Evolutionary conservation across 352 stramenopile genomes (phyloP), one percentile per base, ranked within the genome.

Genomic region (Thalassiosira hispida): DNA sequence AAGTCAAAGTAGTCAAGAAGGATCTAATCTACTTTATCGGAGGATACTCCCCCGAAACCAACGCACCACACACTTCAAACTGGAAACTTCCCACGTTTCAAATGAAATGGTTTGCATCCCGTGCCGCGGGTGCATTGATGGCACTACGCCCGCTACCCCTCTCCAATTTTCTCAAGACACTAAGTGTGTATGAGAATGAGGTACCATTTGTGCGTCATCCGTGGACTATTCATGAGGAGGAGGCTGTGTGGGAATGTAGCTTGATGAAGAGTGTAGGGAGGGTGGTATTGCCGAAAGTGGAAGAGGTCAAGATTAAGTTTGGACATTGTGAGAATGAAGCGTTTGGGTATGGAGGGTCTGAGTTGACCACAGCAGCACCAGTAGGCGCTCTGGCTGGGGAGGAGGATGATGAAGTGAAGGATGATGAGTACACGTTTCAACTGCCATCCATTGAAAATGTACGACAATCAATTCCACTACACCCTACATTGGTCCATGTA

Each of bases 141-240:
- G 61, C 85, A 31, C 80, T 92, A 44, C 85, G 77, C 66, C 77
- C 83, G n/a, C 49, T 79, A 20, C 73, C 83, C 4, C 69, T 83
- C 8, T 73, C 59, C 0, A 62, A 79, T 20, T 90, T 86, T 83
- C 59, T 93, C 16, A 82, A 91, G 52, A 25, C 44, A n/a, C 33
- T 87, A 20, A 60, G 67, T 12, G 72, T 90, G 11, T 69, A 77
- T 35, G 67, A 92, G 42, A 61, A 81, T 22, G 74, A 78, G 6
- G 84, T 92, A 33, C 85, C 87, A 9, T 93, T 90, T 69, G 67
- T 89, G 8, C 67, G 81, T 27, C 89, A 94, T 83, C 87, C 89
- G 25, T 94, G 83, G 83, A 83, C 65, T 18, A 60, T 92, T 25
- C 38, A 90, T 46, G 65, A 83, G 61, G 85, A 93, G 75, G 84